These are phyloP conservation scores for Platanthera guangdongensis DNA, from an alignment of 106 monocot genomes.

Conservation along the genomic window DNA sequence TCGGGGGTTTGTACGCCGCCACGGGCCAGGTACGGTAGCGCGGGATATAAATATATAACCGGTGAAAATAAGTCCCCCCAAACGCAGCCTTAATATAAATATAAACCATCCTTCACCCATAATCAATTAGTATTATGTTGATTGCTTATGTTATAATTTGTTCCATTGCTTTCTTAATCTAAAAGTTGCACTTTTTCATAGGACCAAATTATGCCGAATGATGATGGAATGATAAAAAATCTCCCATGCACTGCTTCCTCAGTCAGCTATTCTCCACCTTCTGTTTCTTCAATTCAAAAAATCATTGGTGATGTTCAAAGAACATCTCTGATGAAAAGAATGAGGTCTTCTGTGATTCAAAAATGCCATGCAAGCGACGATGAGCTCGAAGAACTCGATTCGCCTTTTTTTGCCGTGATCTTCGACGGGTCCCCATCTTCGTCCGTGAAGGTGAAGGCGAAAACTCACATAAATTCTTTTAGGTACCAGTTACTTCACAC, in stretches of 20 bases:
- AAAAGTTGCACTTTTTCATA: not conserved
- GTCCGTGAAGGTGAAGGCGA: conserved; percentile 12
- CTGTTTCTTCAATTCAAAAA: conserved; percentile 26
- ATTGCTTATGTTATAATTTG: too few relatives aligned
- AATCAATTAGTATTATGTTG: not conserved
- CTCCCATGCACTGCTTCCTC: conserved; percentile 51
- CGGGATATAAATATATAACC: too few relatives aligned
- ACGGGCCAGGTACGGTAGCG: too few relatives aligned
- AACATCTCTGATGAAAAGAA: conserved; percentile 17
- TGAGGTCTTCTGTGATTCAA: conserved; percentile 41
- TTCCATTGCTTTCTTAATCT: too few relatives aligned
- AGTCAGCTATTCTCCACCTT: conserved; percentile 49
- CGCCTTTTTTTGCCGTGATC: conserved; percentile 46
- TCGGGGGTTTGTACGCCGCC: too few relatives aligned
- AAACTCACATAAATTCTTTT: conserved; percentile 12
- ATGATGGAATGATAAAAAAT: conserved; percentile 24
- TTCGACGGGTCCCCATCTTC: conserved; percentile 17
- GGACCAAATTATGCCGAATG: conserved; percentile 28
- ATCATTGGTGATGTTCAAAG: conserved; percentile 36
- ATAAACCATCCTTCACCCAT: not conserved
- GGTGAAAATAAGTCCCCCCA: too few relatives aligned
- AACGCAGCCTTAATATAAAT: too few relatives aligned
- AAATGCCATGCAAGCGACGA: conserved; percentile 83
- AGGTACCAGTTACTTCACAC: conserved; percentile 69
- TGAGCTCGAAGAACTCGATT: conserved; percentile 78